A percentile compares a stretch with the other conserved stretches of the same genome.
Conservation (phyloP, 1,139 yeast genomes). For the Chernovozyma aurita region DNA sequence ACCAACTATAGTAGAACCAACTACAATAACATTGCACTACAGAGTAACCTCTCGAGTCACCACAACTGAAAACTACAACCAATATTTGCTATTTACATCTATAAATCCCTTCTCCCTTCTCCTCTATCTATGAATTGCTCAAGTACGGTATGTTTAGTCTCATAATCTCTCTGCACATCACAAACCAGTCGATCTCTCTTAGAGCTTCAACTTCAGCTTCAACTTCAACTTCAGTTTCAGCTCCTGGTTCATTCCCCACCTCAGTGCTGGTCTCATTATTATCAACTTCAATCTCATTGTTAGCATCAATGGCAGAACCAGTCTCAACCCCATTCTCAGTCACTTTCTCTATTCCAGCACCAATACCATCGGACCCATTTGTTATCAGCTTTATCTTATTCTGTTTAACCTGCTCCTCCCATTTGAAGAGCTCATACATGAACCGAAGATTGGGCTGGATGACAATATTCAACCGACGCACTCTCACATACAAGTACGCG, state of each 20-base stretch:
- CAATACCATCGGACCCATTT: constrained; percentile 1
- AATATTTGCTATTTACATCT: not conserved
- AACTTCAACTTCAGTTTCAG: too few relatives aligned
- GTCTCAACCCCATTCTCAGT: constrained; percentile 12
- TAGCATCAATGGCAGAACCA: constrained; percentile 20
- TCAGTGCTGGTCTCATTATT: too few relatives aligned
- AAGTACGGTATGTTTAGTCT: constrained; percentile 48
- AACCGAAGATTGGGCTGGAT: constrained; percentile 47
- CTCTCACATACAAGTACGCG: constrained; percentile 45
- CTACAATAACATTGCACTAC: too few relatives aligned
- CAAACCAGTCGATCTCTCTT: constrained; percentile 84
- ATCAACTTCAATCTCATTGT: too few relatives aligned
- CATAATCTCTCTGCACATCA: constrained; percentile 82
- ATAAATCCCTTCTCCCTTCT: not conserved
- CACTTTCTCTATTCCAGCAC: too few relatives aligned
- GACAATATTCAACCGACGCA: constrained; percentile 42
- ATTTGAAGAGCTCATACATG: constrained; percentile 47
- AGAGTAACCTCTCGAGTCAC: too few relatives aligned
- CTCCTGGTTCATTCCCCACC: too few relatives aligned
- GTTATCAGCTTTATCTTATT: constrained; percentile 1
- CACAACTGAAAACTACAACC: too few relatives aligned
- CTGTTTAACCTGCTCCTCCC: constrained; percentile 33
- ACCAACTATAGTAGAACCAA: too few relatives aligned
- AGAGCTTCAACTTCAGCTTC: too few relatives aligned
- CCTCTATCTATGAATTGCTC: not conserved